Base-by-base conservation (phyloP, 805 yeast species). In the Saccharomycopsis sp. region DNA sequence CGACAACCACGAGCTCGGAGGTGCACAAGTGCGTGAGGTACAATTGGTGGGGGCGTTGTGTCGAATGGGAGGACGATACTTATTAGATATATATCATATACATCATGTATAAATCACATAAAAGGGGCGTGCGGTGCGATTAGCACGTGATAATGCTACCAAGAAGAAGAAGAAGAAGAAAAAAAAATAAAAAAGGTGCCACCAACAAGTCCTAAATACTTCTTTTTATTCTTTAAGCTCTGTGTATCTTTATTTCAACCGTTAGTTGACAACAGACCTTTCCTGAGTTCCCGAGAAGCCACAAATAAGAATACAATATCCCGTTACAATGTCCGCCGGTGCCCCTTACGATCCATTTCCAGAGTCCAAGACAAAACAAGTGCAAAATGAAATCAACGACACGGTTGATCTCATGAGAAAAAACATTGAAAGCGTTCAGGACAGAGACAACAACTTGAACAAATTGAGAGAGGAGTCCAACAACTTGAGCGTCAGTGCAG, bases 371-470 rank as follows among this genome's bases (percentile, higher is more conserved):
- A 77, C 92, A 26, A 92, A 92, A 16, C 20, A 37, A 6, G 31
- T 37, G 15, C 87, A 86, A 48, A 86, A 75, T 73, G 92, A 85
- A 70, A 84, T 86, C 59, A 92, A 85, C 62, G 96, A 86, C 57
- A 88, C 98, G 12, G 96, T 92, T 33, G 96, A 94, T 13, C 82
- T 88, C 58, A 92, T 89, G 98, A 75, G 96, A 63, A 95, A 89
- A 56, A 89, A 92, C 67, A 85, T 89, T 65, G 86, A 86, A 67
- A 85, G 86, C 57, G 96, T 88, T 34, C 94, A 95, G 30, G 95
- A 87, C 60, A 64, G 92, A 61, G 97, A 97, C 49, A 96, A 92
- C 57, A 78, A 94, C 52, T 70, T 89, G 50, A 95, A 89, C 52
- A 78, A 87, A 34, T 79, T 89, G 52, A 95, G 88, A 56, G 92